Base-by-base conservation (phyloP, 163 green algal genomes). In the Coccomyxa subellipsoidea region DNA sequence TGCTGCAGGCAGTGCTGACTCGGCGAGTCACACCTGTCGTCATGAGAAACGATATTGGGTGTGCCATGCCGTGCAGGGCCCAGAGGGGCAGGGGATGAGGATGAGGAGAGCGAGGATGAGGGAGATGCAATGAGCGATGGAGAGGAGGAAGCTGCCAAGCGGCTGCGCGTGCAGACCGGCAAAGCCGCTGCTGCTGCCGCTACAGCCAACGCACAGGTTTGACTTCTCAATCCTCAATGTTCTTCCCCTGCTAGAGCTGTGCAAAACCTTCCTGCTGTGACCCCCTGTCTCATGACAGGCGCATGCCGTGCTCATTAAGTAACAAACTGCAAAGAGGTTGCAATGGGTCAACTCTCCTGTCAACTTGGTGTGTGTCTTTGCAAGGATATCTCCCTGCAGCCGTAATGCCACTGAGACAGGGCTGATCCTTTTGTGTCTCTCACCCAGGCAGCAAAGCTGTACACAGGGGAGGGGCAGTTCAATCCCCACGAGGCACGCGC, bases 401-500 rank as follows among this genome's bases (percentile, higher is more conserved):
- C n/a, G n/a, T n/a, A n/a, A 59, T 59, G 23, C 8, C 39, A 54
- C 8, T 59, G 47, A 12, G 23, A 59, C 15, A 7, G 3, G 21
- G 47, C 0, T 7, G 4, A 27, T 59, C 47, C 47, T 27, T 7
- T 8, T 23, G 47, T 59, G 47, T 6, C 47, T 2, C 47, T 18
- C 23, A 18, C 25, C 27, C 92, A 96, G 85, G 89, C 90, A 47
- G 81, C 78, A 36, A 70, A 85, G 69, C 89, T 98, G 80, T 98
- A 96, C 81, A 73, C 18, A 35, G 88, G 94, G 69, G 84, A 90
- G 1, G 94, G 94, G 29, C 93, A 97, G 87, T 93, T 90, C 88
- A 97, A 98, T 83, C 94, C 94, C 1, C 88, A 94, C 37, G 86
- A 84, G 2, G 93, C 91, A 1, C 85, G 89, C 8, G 87, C 91